phyloP scores from a whole-genome alignment of 2,329 filamentous ascomycete genomes.

The Calonectria crousiana region DNA sequence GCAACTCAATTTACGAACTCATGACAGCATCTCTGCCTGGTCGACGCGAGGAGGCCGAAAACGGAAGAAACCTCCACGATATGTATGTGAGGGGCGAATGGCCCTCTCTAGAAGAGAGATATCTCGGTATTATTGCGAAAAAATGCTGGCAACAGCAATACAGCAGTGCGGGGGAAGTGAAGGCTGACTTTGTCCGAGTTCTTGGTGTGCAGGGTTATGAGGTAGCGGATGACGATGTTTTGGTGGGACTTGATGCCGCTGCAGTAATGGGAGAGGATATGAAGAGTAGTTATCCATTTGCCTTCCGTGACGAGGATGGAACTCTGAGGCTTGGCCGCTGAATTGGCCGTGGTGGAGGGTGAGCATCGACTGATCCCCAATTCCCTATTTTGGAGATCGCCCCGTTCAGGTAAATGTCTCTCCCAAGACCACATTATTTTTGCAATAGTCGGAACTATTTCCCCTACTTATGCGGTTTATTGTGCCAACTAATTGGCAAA shows the following conservation, averaged over 20 bases:
- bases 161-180: not conserved
- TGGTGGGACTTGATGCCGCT: not conserved
- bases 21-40: not conserved
- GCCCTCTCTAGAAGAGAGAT: not conserved
- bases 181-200: not conserved
- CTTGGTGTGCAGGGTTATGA: not conserved
- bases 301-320: too few species aligned
- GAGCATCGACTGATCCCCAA: not conserved
- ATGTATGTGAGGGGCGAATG: not conserved
- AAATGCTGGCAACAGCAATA: not conserved
- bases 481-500: too few species aligned
- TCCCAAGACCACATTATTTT: not conserved
- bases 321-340: too few species aligned
- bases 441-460: too few species aligned
- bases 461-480: too few species aligned
- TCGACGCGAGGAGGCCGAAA: not conserved
- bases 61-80: not conserved
- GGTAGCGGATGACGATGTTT: not conserved
- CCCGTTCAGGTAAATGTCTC: not conserved
- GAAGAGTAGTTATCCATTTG: not conserved
- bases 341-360: too few species aligned
- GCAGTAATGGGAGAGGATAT: not conserved
- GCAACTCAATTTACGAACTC: not conserved
- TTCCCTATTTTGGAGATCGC: not conserved
- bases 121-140: not conserved